A percentile compares a stretch with the other conserved stretches of the same genome.
phyloP scores from a whole-genome alignment of 208 protist species.

The Trypanosoma melophagium region DNA sequence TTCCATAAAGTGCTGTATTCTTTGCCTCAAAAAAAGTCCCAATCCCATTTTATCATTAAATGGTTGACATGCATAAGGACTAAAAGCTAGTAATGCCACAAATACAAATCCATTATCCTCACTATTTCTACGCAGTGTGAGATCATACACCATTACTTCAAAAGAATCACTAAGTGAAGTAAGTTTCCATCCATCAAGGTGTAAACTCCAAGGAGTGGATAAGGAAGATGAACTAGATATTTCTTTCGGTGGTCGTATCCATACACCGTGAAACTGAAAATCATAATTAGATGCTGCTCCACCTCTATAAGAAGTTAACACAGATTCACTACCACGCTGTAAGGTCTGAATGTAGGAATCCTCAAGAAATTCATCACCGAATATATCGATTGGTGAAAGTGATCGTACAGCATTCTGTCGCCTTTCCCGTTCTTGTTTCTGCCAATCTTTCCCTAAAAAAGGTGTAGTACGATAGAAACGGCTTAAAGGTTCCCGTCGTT shows the following conservation, averaged over 20 bases:
- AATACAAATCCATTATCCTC: conserved; percentile 2
- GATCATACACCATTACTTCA: conserved; percentile 36
- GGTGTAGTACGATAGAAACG: conserved; percentile 23
- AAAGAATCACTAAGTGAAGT: conserved; percentile 27
- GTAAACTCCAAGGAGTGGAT: conserved; percentile 21
- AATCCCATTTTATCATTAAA: not conserved
- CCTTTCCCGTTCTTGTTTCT: not conserved
- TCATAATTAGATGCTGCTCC: not conserved
- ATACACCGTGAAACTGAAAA: conserved; percentile 18
- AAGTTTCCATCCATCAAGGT: conserved; percentile 31
- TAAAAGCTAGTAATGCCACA: conserved; percentile 17
- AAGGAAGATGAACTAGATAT: not conserved
- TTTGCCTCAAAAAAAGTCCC: conserved; percentile 3
- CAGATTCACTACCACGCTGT: conserved; percentile 3
- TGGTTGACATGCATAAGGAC: conserved; percentile 17
- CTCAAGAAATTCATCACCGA: conserved; percentile 21
- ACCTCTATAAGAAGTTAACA: not conserved
- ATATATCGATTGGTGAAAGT: conserved; percentile 7
- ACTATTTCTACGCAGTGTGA: conserved; percentile 1
- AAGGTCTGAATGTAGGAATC: conserved; percentile 17
- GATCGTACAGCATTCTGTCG: not conserved
- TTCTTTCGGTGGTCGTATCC: conserved; percentile 17
- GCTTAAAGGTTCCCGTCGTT: not conserved
- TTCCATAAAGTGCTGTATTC: not conserved
- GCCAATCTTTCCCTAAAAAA: not conserved